A percentile compares a stretch with the other conserved stretches of the same genome.
These are phyloP conservation scores for Gracilaria domingensis DNA, from an alignment of 23 red algal genomes.

Conservation along the genomic window DNA sequence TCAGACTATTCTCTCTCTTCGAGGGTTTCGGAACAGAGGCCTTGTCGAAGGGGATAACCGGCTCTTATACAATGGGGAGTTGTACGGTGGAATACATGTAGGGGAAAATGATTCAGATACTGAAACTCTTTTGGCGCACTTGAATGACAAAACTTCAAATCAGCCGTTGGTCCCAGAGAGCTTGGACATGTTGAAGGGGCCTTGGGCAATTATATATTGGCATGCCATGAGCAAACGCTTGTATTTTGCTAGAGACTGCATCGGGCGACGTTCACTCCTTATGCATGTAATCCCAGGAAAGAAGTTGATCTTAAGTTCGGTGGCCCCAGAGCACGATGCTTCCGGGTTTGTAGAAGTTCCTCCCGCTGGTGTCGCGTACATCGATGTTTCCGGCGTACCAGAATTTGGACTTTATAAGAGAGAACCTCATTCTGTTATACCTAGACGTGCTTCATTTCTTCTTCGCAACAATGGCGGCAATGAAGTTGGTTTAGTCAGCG, in stretches of 20 bases:
- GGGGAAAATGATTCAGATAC: conserved; percentile 29
- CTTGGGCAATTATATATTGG: conserved; percentile 82
- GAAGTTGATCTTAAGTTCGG: conserved; percentile 51
- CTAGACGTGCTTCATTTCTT: background rate
- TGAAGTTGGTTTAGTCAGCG: conserved; percentile 10
- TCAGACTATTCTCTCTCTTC: conserved; percentile 58
- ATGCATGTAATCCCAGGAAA: conserved; percentile 40
- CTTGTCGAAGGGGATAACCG: background rate
- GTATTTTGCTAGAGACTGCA: conserved; percentile 73
- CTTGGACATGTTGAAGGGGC: conserved; percentile 72
- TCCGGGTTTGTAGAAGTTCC: conserved; percentile 60
- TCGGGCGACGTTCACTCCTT: conserved; percentile 88
- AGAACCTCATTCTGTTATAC: conserved; percentile 32
- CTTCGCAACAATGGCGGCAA: background rate
- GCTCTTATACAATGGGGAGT: conserved; percentile 79
- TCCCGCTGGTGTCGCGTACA: conserved; percentile 40
- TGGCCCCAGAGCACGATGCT: conserved; percentile 13
- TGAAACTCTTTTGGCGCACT: background rate
- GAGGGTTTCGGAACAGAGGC: background rate
- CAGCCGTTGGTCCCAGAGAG: conserved; percentile 14
- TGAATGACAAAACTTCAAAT: background rate
- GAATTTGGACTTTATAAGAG: conserved; percentile 38
- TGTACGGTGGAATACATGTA: conserved; percentile 33
- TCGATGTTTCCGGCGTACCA: conserved; percentile 38
- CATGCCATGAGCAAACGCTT: conserved; percentile 26